Evolutionary conservation across 768 basidiomycete species (phyloP).

Genomic region (Leucosporidium scottii): DNA sequence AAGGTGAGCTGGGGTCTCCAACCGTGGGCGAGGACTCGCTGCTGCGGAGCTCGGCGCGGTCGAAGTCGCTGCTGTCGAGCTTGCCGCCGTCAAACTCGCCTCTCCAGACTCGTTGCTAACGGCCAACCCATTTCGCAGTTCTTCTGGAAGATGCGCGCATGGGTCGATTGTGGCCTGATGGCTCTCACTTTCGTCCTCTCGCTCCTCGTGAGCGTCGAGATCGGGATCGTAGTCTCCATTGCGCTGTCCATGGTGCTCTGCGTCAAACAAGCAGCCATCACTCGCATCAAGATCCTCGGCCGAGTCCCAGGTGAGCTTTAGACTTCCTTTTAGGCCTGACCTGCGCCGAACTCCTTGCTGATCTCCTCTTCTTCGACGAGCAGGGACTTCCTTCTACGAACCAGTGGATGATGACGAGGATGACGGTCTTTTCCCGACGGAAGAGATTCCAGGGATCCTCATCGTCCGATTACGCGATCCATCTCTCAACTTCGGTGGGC

Average conservation of each 20-base stretch:
- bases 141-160: constrained; percentile 61
- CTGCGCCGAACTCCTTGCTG: no score
- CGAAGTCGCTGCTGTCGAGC: not conserved
- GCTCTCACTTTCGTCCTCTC: constrained; percentile 77
- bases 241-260: constrained; percentile 82
- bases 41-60: not conserved
- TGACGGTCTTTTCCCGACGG: constrained; percentile 40
- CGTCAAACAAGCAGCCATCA: constrained; percentile 77
- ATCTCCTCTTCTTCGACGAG: no score
- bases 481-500: constrained; percentile 70
- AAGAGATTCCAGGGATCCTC: constrained; percentile 64
- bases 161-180: constrained; percentile 83
- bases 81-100: no score
- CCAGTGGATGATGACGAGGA: constrained; percentile 81
- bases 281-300: constrained; percentile 88
- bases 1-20: constrained; percentile 49
- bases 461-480: constrained; percentile 85
- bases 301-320: constrained; percentile 53
- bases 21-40: no score
- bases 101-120: no score
- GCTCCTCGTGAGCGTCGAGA: constrained; percentile 81
- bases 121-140: constrained; percentile 10
- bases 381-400: constrained; percentile 77
- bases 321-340: no score
- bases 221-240: constrained; percentile 77